Evolutionary conservation across 805 yeast genomes (phyloP).

Genomic region (Saccharomyces cerevisiae): DNA sequence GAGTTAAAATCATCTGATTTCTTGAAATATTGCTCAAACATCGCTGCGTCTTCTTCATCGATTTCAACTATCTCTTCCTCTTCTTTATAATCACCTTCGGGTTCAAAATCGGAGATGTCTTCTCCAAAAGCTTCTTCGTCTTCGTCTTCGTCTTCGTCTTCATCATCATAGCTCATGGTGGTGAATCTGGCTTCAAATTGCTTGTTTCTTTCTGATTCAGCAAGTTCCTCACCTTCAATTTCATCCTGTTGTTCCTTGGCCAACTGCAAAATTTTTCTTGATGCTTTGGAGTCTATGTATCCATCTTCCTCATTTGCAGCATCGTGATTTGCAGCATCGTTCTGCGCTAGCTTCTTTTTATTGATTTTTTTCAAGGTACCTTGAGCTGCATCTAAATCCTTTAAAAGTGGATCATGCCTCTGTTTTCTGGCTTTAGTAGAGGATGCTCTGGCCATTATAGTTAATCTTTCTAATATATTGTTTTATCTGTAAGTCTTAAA

Average conservation of each 20-base stretch:
- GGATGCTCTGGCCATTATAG: slow-evolving; percentile 58
- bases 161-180: slow-evolving; percentile 35
- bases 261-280: slow-evolving; percentile 77
- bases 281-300: slow-evolving; percentile 69
- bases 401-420: slow-evolving; percentile 75
- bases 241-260: slow-evolving; percentile 94
- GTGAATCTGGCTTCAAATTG: slow-evolving; percentile 29
- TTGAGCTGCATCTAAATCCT: slow-evolving; percentile 65
- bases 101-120: slow-evolving; percentile 46
- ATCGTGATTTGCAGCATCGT: slow-evolving; percentile 49
- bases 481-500: not conserved
- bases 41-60: slow-evolving; percentile 72
- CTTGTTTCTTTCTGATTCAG: slow-evolving; percentile 22
- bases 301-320: slow-evolving; percentile 42
- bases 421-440: slow-evolving; percentile 43
- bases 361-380: slow-evolving; percentile 54
- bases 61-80: slow-evolving; percentile 58
- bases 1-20: slow-evolving; percentile 32
- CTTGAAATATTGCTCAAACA: slow-evolving; percentile 71
- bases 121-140: slow-evolving; percentile 35
- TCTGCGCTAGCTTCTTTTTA: slow-evolving; percentile 26
- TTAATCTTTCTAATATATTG: not conserved
- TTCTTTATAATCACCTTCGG: slow-evolving; percentile 39
- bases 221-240: slow-evolving; percentile 57
- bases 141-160: slow-evolving; percentile 48